phyloP scores from a whole-genome alignment of 805 yeast species.

The Lipomyces sp. region DNA sequence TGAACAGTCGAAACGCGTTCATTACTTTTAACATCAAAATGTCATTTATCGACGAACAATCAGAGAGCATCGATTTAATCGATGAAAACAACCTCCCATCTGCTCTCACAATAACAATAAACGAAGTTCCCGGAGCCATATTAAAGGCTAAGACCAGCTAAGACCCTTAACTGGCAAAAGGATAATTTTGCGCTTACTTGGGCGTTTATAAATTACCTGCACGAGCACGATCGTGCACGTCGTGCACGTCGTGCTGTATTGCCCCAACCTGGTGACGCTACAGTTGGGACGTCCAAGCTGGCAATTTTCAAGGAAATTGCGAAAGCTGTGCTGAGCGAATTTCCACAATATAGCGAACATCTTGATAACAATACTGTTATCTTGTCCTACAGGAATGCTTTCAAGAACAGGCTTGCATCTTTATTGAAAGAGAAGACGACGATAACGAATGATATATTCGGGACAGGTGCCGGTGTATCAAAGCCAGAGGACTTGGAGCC shows the following conservation, averaged over 20 bases:
- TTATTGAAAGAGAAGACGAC: not conserved
- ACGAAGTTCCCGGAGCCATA: too few species aligned
- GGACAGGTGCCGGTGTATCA: not conserved
- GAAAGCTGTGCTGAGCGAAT: not conserved
- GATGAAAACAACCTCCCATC: too few species aligned
- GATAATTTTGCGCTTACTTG: not conserved
- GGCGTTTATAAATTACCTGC: not conserved
- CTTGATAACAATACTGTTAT: not conserved
- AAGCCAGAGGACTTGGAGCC: not conserved
- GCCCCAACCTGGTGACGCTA: not conserved
- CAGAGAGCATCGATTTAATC: too few species aligned
- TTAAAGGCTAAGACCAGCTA: not conserved
- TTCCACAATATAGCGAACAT: not conserved
- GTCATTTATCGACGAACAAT: too few species aligned
- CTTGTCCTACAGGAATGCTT: not conserved
- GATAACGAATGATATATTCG: not conserved
- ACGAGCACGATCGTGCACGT: not conserved
- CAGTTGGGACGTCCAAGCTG: not conserved
- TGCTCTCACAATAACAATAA: too few species aligned
- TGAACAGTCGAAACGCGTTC: too few species aligned
- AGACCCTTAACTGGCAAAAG: not conserved
- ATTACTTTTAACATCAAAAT: too few species aligned
- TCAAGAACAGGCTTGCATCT: not conserved
- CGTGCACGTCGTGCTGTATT: not conserved
- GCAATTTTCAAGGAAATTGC: not conserved